Evolutionary conservation across 306 rosid genomes (phyloP), one percentile per base, ranked within the genome.

Genomic region (Canavalia ensiformis): DNA sequence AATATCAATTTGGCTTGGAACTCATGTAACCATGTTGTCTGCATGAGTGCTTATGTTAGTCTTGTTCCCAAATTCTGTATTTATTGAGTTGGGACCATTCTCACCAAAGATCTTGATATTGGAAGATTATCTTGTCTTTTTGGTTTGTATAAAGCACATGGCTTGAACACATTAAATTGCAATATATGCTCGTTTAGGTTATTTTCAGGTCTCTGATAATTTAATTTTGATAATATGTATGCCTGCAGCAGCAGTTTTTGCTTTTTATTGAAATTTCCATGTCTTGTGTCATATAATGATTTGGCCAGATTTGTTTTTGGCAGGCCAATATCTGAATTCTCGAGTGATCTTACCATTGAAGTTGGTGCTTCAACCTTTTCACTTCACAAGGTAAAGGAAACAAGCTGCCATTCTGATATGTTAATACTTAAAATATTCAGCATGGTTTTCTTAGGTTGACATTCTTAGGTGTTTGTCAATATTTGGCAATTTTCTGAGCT

Each of bases 271-370:
- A 52, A 52, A 35, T 78, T 74, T 76, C 75, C 82, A 69, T 81
- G 84, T 74, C 81, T 34, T 76, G 34, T 68, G 52, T 63, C 59
- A 68, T 65, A 76, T 69, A 65, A 57, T 74, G 47, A 76, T 86
- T 83, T 80, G 73, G 72, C 74, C 10, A 76, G 52, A 35, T 86
- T 77, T 78, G 45, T 47, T 2, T 82, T 33, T 85, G 86, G 63
- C 95, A 96, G 99, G 99, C 98, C 99, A 28, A 92, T 96, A 59
- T 96, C 99, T 51, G 99, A 96, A 67, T 97, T 93, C 56, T 89
- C 99, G 31, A 96, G 97, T 64, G 99, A 96, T 84, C 94, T 96
- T 67, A 87, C 88, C 30, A 80, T 96, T 0, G 99, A 96, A 85
- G 87, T 96, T 3, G 99, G 97, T 87, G 82, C 97, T 52, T 87